These are phyloP conservation scores for Dothistroma septosporum DNA, from an alignment of 2,329 filamentous ascomycete species.

Conservation along the genomic window DNA sequence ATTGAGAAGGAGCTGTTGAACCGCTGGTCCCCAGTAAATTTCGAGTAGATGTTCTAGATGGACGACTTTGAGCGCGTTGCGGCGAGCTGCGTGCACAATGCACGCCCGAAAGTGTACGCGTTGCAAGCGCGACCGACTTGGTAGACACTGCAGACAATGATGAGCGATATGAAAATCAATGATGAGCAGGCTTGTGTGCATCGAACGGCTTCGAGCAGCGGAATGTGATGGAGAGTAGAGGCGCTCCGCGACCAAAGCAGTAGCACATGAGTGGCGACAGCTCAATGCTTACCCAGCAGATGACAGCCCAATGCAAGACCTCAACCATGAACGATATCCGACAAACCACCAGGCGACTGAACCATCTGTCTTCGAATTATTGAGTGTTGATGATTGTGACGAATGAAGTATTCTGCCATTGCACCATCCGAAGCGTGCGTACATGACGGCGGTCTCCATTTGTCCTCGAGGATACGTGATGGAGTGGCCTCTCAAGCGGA, in stretches of 20 bases:
- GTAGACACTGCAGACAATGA: slow-evolving; percentile 53
- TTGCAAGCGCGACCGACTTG: slow-evolving; percentile 70
- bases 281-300: slow-evolving; percentile 38
- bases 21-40: slow-evolving; percentile 61
- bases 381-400: slow-evolving; percentile 60
- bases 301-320: slow-evolving; percentile 72
- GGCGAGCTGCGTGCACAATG: slow-evolving; percentile 64
- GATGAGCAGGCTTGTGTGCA: background rate
- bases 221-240: too few species aligned
- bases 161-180: too few species aligned
- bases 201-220: background rate
- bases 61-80: slow-evolving; percentile 65
- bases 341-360: slow-evolving; percentile 58
- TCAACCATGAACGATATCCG: slow-evolving; percentile 70
- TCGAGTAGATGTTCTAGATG: slow-evolving; percentile 60
- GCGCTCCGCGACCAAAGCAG: too few species aligned
- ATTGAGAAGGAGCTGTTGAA: slow-evolving; percentile 57
- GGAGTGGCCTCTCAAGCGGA: slow-evolving; percentile 7
- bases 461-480: background rate
- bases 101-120: slow-evolving; percentile 62
- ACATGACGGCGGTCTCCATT: slow-evolving; percentile 13
- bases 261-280: too few species aligned
- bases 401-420: slow-evolving; percentile 47
- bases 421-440: slow-evolving; percentile 47
- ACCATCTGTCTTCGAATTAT: slow-evolving; percentile 55